Percentiles rank a stretch among this genome's conserved stretches.
Conservation (phyloP, 1,284 basidiomycete species). For the Phylloporus sp. region DNA sequence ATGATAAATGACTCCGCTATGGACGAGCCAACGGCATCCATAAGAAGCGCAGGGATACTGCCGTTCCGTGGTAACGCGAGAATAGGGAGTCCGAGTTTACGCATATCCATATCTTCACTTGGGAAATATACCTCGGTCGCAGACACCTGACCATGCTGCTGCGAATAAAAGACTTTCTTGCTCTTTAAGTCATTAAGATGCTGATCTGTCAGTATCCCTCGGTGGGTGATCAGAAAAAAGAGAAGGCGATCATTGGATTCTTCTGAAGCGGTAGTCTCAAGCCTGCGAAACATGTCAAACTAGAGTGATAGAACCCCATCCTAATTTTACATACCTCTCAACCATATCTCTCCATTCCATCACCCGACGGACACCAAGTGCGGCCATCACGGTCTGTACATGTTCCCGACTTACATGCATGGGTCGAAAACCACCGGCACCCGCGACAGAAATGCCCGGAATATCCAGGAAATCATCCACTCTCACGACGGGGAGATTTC, state of each 20-base stretch:
- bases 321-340: constrained; percentile 7
- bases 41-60: background rate
- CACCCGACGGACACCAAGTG: constrained; percentile 4
- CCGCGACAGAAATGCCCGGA: constrained; percentile 3
- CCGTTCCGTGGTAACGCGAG: constrained; percentile 13
- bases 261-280: constrained; percentile 18
- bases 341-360: constrained; percentile 20
- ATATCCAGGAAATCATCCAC: constrained; percentile 7
- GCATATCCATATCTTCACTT: constrained; percentile 4
- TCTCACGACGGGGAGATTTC: constrained; percentile 19
- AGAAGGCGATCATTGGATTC: constrained; percentile 21
- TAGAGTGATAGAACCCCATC: background rate
- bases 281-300: constrained; percentile 8
- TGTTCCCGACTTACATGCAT: background rate
- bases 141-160: constrained; percentile 8
- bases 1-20: constrained; percentile 5
- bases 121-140: constrained; percentile 22
- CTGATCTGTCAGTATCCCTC: background rate
- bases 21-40: background rate
- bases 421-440: background rate
- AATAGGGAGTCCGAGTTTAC: constrained; percentile 23
- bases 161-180: constrained; percentile 17
- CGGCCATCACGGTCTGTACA: constrained; percentile 7
- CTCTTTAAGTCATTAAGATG: constrained; percentile 2
- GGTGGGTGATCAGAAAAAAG: background rate